These are phyloP conservation scores for Populus hybrid DNA, from an alignment of 441 rosid genomes.

Conservation along the genomic window DNA sequence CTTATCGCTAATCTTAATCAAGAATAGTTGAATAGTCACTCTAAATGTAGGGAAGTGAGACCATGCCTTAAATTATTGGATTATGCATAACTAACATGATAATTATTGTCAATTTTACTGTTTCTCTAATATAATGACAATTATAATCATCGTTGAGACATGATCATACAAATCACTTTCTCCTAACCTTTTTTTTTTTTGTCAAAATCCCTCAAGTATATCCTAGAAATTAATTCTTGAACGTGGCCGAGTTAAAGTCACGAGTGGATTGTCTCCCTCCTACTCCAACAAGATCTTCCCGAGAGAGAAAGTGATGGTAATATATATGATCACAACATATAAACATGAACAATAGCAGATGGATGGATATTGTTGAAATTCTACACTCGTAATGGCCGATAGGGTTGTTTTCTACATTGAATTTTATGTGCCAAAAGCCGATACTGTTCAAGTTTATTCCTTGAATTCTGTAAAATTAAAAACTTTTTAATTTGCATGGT, in stretches of 20 bases:
- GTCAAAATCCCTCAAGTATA: neutral
- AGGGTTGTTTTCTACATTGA: neutral
- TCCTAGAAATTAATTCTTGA: slow-evolving; percentile 23
- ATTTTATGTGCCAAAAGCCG: neutral
- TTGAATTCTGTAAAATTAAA: neutral
- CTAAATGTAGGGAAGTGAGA: neutral
- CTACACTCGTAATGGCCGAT: neutral
- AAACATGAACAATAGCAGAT: neutral
- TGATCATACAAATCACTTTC: neutral
- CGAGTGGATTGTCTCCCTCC: slow-evolving; percentile 43
- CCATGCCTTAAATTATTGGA: neutral
- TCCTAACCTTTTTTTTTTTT: neutral
- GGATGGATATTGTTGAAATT: neutral
- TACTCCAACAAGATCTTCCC: slow-evolving; percentile 26
- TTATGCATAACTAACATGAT: neutral
- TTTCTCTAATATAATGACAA: neutral
- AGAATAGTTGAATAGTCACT: neutral
- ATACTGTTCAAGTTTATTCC: neutral
- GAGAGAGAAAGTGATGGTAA: slow-evolving; percentile 14
- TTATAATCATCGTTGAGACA: neutral
- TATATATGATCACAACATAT: neutral
- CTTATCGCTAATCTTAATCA: neutral
- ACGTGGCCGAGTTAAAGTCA: slow-evolving; percentile 31
- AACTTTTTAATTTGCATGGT: neutral
- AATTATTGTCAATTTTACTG: neutral